Evolutionary conservation across 176 grass and related monocot genomes (phyloP).

Genomic region (Musa acuminata): DNA sequence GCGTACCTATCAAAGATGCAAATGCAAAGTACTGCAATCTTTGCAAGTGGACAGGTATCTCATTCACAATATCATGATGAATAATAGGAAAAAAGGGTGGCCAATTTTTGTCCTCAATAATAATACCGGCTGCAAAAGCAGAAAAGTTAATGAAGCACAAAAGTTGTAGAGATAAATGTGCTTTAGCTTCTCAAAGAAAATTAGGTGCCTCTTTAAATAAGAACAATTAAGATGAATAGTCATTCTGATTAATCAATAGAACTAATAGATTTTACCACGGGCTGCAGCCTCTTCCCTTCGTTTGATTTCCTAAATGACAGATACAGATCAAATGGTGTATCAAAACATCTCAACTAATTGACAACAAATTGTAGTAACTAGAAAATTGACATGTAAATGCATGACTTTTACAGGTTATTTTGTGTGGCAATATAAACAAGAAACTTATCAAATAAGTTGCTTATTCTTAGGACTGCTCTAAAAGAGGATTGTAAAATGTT

Average conservation of each 20-base stretch:
- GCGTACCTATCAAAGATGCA: too few relatives aligned
- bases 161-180: background rate
- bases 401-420: too few relatives aligned
- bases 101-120: slow-evolving; percentile 64
- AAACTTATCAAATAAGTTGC: background rate
- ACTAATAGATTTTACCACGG: slow-evolving; percentile 12
- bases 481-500: background rate
- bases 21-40: slow-evolving; percentile 50
- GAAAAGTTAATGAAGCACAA: background rate
- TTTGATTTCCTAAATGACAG: slow-evolving; percentile 38
- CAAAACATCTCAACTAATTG: too few relatives aligned
- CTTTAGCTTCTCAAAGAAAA: background rate
- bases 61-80: slow-evolving; percentile 63
- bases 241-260: background rate
- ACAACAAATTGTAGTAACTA: background rate
- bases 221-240: background rate
- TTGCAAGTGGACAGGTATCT: slow-evolving; percentile 65
- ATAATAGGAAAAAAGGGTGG: slow-evolving; percentile 68
- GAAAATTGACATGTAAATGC: background rate
- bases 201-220: background rate
- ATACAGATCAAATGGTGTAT: background rate
- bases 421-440: background rate
- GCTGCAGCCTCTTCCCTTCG: slow-evolving; percentile 45
- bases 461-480: background rate
- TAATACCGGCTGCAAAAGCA: slow-evolving; percentile 37